Base-by-base conservation (phyloP, 2,329 filamentous ascomycete species). In the Microdochium nivale region DNA sequence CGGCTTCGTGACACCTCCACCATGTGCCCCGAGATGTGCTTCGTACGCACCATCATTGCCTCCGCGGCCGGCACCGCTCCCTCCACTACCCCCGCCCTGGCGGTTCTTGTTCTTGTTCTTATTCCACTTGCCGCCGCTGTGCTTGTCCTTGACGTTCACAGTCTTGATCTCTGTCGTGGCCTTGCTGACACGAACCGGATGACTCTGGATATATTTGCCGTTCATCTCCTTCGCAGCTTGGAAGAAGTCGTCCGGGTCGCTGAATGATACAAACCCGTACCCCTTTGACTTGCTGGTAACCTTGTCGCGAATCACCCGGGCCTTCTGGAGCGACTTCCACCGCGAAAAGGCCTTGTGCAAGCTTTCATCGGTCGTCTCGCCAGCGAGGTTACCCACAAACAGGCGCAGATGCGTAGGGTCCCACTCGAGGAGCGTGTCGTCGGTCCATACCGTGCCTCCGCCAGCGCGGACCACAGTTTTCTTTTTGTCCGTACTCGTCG, bases 161-260 rank as follows among this genome's bases (percentile, higher is more conserved):
- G 90, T 82, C 65, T 88, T 90, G 68, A 99, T 90, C 68, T 97
- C 91, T 5, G 92, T 96, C 59, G 86, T 95, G 58, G 88, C 90
- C 67, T 94, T 88, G 68, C 88, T 85, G 59, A 97, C 80, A 25
- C 88, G 75, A 25, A 96, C 88, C 0, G 94, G 94, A 68, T 97
- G 94, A 67, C 90, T 96, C 62, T 95, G 92, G 65, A 99, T 97
- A 70, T 99, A 99, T 73, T 99, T 97, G 60, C 91, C 91, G 63
- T 96, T 88, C 94, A 97, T 97, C 73, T 97, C 92, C 72, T 94
- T 90, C 62, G 90, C 92, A 1, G 94, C 92, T 62, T 89, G 83
- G 76, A 99, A 97, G 67, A 95, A 97, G 64, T 96, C 91, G 67
- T 99, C 94, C 27, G 90, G 88, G 65, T 96, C 88, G 61, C 85